Conservation (phyloP, 2,329 filamentous ascomycete genomes). For the Falciphora oryzae region DNA sequence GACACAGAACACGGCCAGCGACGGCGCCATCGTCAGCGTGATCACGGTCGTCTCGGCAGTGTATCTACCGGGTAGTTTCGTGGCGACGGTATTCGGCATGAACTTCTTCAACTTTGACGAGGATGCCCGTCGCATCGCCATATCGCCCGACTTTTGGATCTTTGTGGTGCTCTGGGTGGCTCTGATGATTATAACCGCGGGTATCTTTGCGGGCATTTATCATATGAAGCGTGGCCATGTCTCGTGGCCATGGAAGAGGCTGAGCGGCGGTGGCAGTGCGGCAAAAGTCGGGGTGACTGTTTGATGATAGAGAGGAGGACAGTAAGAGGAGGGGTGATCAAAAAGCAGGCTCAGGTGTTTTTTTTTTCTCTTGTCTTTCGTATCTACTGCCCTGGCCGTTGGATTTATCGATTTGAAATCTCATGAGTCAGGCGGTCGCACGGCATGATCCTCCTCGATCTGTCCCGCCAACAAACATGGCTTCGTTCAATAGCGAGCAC, state of each 20-base stretch:
- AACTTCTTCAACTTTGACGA: constrained; percentile 17
- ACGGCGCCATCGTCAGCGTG: constrained; percentile 20
- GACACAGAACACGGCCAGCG: constrained; percentile 19
- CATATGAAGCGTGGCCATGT: background rate
- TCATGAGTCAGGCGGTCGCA: too few species aligned
- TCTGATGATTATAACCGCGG: background rate
- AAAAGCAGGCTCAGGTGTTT: too few species aligned
- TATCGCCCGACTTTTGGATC: constrained; percentile 13
- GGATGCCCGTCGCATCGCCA: constrained; percentile 1
- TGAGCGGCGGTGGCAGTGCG: background rate
- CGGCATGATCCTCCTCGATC: too few species aligned
- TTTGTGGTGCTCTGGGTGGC: constrained; percentile 12
- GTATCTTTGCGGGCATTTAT: background rate
- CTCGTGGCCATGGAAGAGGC: background rate
- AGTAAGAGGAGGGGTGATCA: background rate
- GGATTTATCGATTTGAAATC: too few species aligned
- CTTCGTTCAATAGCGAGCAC: too few species aligned
- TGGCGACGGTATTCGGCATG: constrained; percentile 18
- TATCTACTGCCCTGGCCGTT: too few species aligned
- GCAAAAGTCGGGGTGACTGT: background rate
- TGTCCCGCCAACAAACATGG: too few species aligned
- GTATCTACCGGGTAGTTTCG: constrained; percentile 22
- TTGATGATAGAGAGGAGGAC: background rate
- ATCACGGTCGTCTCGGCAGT: constrained; percentile 22
- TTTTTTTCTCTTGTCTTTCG: too few species aligned